Evolutionary conservation across 345 rosid species (phyloP), one percentile per base, ranked within the genome.

Genomic region (Excoecaria agallocha): DNA sequence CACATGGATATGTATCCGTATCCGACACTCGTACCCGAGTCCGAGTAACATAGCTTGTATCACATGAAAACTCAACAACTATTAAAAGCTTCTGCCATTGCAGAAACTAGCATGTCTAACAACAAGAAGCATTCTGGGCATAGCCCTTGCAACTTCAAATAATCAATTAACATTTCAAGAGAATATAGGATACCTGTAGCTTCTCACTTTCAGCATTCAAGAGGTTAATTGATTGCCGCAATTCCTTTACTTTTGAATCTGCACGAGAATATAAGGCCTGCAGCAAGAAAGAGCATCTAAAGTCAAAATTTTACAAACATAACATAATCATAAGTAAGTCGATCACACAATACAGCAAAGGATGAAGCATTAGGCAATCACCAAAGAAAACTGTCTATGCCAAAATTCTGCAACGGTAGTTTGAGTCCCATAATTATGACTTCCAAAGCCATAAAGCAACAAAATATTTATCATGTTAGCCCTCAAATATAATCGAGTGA

Each of bases 191-290:
- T 77, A 93, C 99, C 93, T 91, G 96, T 79, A 93, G 70, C 75
- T 91, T 93, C 65, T 84, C 92, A 76, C 88, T 84, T 77, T 93
- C 98, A 22, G 92, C 96, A 76, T 84, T 90, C 77, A 96, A 83
- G 79, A 81, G 85, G 76, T 86, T 91, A 76, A 93, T 78, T 59
- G 96, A 89, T 73, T 93, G 89, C 62, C 89, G 84, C 79, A 96
- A 82, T 87, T 91, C 91, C 85, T 93, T 91, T 37, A 92, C 95
- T 87, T 77, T 90, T 49, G 81, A 78, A 81, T 96, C 97, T 43
- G 99, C 97, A 83, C 76, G 85, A 24, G 92, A 76, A 80, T 88
- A 71, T 89, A 93, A 72, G 55, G 91, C 73, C 99, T 96, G 86
- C 74, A 85, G 39, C 70, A 64, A 84, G 78, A 82, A 84, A 78